These are phyloP conservation scores for Lachancea nothofagi DNA, from an alignment of 805 yeast genomes.

Conservation along the genomic window DNA sequence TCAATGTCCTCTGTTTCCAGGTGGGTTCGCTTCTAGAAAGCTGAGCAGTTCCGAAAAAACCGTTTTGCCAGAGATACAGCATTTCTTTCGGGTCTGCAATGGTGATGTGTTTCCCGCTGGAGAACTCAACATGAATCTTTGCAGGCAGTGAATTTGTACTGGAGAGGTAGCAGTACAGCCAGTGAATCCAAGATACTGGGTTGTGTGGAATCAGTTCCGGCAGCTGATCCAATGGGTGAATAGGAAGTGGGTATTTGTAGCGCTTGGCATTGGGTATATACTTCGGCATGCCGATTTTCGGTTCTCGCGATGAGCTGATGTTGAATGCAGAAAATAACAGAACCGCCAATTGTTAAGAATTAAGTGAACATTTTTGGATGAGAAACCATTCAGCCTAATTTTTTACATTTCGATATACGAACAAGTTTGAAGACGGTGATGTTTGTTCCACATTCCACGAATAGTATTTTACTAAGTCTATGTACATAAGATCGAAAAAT, in stretches of 20 bases:
- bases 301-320: constrained; percentile 1
- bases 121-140: constrained; percentile 29
- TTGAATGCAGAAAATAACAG: neutral
- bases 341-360: neutral
- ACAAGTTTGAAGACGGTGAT: too few species aligned
- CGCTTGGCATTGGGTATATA: constrained; percentile 26
- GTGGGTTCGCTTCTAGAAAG: constrained; percentile 89
- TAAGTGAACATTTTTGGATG: too few species aligned
- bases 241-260: constrained; percentile 55
- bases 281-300: constrained; percentile 30
- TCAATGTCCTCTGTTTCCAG: constrained; percentile 65
- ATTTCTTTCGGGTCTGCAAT: constrained; percentile 44
- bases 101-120: constrained; percentile 29
- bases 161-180: constrained; percentile 34
- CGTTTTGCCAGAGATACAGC: constrained; percentile 66
- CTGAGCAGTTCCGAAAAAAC: constrained; percentile 92
- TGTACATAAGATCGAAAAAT: too few species aligned
- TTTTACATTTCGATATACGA: too few species aligned
- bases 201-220: constrained; percentile 59
- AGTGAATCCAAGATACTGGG: constrained; percentile 58
- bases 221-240: constrained; percentile 39
- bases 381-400: too few species aligned
- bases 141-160: constrained; percentile 17
- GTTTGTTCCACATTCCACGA: too few species aligned
- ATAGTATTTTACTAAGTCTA: too few species aligned